Percentiles rank a stretch among this genome's conserved stretches.
These are phyloP conservation scores for Mortierella sp. DNA, from an alignment of 371 early-diverging fungal species.

Conservation along the genomic window DNA sequence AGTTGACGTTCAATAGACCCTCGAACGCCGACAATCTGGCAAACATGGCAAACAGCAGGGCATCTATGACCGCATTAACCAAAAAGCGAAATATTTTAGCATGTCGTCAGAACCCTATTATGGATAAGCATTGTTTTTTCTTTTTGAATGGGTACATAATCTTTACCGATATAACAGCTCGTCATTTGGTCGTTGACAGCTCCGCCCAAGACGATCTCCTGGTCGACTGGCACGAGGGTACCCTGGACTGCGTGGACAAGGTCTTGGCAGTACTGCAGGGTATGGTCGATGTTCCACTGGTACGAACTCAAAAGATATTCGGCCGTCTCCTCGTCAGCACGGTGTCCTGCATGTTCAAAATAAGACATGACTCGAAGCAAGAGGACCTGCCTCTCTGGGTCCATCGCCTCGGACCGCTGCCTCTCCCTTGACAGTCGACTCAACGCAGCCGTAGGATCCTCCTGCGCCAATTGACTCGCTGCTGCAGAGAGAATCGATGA, in stretches of 20 bases:
- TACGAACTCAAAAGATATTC: conserved; percentile 48
- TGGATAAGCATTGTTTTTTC: conserved; percentile 15
- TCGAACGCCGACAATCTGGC: conserved; percentile 65
- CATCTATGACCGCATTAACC: conserved; percentile 41
- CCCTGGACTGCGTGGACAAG: conserved; percentile 62
- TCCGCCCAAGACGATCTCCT: conserved; percentile 56
- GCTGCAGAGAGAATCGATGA: conserved; percentile 40
- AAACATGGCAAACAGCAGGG: conserved; percentile 73
- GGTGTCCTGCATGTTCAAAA: conserved; percentile 56
- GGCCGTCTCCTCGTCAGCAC: conserved; percentile 53
- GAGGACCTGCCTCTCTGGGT: conserved; percentile 50
- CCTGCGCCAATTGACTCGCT: not conserved
- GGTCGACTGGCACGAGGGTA: conserved; percentile 50
- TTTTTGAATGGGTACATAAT: not conserved
- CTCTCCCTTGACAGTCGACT: conserved; percentile 10
- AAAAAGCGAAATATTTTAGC: not conserved
- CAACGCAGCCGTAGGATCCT: not conserved
- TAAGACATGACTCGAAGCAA: conserved; percentile 51
- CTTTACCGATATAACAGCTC: conserved; percentile 70
- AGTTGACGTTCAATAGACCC: conserved; percentile 55
- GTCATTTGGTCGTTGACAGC: conserved; percentile 69
- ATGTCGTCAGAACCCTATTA: conserved; percentile 24
- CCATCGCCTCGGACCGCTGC: conserved; percentile 28
- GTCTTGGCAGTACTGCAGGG: conserved; percentile 56
- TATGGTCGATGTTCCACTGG: conserved; percentile 56